Percentiles rank a stretch among this genome's conserved stretches.
Evolutionary conservation across 2,329 filamentous ascomycete genomes (phyloP).

Genomic region (Beauveria caledonica): DNA sequence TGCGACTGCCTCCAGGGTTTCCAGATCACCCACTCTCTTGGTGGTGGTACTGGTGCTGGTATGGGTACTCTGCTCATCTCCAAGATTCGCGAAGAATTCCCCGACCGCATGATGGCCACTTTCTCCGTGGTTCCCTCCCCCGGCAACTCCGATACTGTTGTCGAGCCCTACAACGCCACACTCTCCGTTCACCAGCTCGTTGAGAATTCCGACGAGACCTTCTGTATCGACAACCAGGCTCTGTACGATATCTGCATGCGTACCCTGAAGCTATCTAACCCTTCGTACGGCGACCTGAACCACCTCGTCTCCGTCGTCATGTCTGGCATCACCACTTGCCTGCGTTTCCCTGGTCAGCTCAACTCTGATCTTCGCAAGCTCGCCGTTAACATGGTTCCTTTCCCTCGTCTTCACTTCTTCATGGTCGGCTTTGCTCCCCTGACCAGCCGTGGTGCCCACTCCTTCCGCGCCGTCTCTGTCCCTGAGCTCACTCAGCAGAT

Average conservation of each 20-base stretch:
- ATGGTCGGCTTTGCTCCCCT: constrained; percentile 99
- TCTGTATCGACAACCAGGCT: constrained; percentile 99
- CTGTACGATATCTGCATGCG: constrained; percentile 99
- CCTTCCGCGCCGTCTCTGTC: constrained; percentile 95
- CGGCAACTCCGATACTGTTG: constrained; percentile 99
- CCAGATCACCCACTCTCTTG: constrained; percentile 99
- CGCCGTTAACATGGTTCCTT: constrained; percentile 99
- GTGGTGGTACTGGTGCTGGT: constrained; percentile 99
- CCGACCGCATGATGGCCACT: constrained; percentile 99
- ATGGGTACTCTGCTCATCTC: constrained; percentile 99
- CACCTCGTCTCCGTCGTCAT: constrained; percentile 99
- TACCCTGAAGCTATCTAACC: constrained; percentile 96
- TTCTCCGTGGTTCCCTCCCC: constrained; percentile 98
- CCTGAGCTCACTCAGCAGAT: constrained; percentile 99
- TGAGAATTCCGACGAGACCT: constrained; percentile 99
- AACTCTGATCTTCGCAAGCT: constrained; percentile 99
- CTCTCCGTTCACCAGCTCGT: constrained; percentile 98
- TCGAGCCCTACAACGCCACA: constrained; percentile 99
- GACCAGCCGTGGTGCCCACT: constrained; percentile 76
- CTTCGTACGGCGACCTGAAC: constrained; percentile 98
- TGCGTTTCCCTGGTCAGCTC: constrained; percentile 98
- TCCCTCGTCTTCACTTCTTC: constrained; percentile 99
- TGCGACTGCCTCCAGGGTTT: constrained; percentile 99
- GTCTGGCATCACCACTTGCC: constrained; percentile 96
- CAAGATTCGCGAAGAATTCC: constrained; percentile 99